Base-by-base conservation (phyloP, 2,329 filamentous ascomycete genomes). In the Penicillium frequentans region DNA sequence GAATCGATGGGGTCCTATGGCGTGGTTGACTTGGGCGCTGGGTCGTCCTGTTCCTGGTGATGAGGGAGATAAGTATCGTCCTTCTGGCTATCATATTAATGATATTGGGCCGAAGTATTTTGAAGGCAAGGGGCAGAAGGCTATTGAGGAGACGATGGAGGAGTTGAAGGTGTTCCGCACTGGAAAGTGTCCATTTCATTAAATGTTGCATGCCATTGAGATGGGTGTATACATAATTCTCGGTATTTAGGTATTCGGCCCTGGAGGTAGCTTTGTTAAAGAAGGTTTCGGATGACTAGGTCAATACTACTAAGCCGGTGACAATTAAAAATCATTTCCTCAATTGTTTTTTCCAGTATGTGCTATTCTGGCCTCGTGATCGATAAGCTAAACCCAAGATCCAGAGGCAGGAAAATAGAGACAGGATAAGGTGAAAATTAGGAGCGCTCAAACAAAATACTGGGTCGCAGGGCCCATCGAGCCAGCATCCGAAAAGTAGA, bases 91-190 rank as follows among this genome's bases (percentile, higher is more conserved):
- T 60, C 59, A 70, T 37, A 68, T 79, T 45, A 75, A 81, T 21
- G 85, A 90, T 49, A 70, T 90, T 19, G 89, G 89, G 0, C 90
- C 89, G 0, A 75, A 71, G 52, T 77, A 74, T 48, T 80, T 84
- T 52, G 76, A 78, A 52, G 82, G 82, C 1, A 79, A 79, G 61
- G 86, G 86, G 0, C 54, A 69, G 29, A 62, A 68, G 48, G 43
- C 58, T 6, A 48, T 71, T 49, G 61, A 68, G 21, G 56, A 68
- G 35, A 64, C 54, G 5, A 56, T 69, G n/a, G 77, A 81, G 21
- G 79, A 84, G 61, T 74, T 79, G 57, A 77, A 77, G 21, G 70
- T 58, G 13, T 75, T 73, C 44, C 70, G 79, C 56, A 75, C 72
- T 1, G 73, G 73, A 0, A 77, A 78, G 2, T 85, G 83, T 68